These are phyloP conservation scores for Chloropicon primus DNA, from an alignment of 139 green algal species.

Conservation along the genomic window DNA sequence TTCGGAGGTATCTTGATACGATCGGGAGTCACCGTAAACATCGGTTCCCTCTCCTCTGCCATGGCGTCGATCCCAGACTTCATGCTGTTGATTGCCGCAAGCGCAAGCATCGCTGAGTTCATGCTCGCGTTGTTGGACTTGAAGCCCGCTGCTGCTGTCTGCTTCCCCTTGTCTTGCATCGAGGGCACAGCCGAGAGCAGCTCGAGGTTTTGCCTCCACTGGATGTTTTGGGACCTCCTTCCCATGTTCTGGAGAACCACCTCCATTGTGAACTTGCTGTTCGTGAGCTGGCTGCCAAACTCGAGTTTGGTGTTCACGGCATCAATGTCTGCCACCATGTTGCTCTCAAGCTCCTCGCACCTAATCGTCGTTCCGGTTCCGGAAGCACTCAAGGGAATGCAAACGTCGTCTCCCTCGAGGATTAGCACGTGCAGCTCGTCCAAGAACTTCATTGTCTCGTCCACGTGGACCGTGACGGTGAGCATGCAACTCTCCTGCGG, in stretches of 20 bases:
- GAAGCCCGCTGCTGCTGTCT: background rate
- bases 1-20: constrained; percentile 32
- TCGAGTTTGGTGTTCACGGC: constrained; percentile 22
- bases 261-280: constrained; percentile 36
- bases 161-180: background rate
- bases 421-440: constrained; percentile 64
- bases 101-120: background rate
- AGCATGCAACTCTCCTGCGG: constrained; percentile 21
- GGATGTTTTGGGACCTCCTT: constrained; percentile 25
- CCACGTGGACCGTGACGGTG: constrained; percentile 25
- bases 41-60: constrained; percentile 25
- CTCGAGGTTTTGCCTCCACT: constrained; percentile 34
- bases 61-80: constrained; percentile 3
- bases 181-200: background rate
- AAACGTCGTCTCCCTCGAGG: constrained; percentile 47
- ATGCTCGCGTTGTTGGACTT: background rate
- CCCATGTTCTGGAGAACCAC: constrained; percentile 46
- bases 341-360: constrained; percentile 27
- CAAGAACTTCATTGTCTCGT: constrained; percentile 35
- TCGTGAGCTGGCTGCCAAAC: constrained; percentile 53
- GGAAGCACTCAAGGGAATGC: constrained; percentile 37
- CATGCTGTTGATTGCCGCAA: background rate
- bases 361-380: constrained; percentile 46
- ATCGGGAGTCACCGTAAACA: constrained; percentile 41
- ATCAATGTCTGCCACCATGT: background rate